Evolutionary conservation across 306 rosid species (phyloP), one percentile per base, ranked within the genome.

Genomic region (Gastrolobium villosum): DNA sequence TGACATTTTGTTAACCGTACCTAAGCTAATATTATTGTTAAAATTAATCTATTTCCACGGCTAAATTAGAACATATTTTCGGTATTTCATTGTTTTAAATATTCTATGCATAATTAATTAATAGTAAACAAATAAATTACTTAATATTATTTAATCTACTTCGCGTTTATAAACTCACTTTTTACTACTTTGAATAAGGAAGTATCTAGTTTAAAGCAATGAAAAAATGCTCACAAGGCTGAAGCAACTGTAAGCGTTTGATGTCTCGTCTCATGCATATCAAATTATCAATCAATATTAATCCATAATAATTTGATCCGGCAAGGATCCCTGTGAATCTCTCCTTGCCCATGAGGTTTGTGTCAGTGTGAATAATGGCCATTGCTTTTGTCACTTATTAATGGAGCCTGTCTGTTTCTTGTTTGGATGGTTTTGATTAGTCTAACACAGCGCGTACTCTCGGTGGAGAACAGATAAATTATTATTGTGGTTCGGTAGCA

Each of bases 301-400:
- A 30, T 30, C 7, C 3, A 11, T 46, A 49, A 3, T 2, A 11
- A 48, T 13, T 31, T 46, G 41, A 2, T 44, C 28, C 8, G 28
- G 20, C 72, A 44, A 44, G 53, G 6, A 40, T 40, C 28, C 13
- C 4, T 40, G 68, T 57, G 70, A 34, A 14, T 59, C 30, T 10
- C 2, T 5, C 6, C 9, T 28, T 56, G 50, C 13, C 5, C 26
- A 8, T 7, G 31, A 1, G 67, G 8, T 3, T 6, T 34, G 2
- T 11, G 48, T 20, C 26, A 20, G 26, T 45, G 82, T 69, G 75
- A 78, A 79, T 39, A 70, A 6, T 57, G 83, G 73, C 44, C 64
- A 40, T 3, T 10, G 14, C 2, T 14, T 5, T 6, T 52, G 72
- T 65, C 35, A n/a, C 43, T 50, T 11, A 55, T 6, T 7, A 73